A percentile compares a stretch with the other conserved stretches of the same genome.
phyloP scores from a whole-genome alignment of 805 yeast genomes.

The Teunomyces kruisii region DNA sequence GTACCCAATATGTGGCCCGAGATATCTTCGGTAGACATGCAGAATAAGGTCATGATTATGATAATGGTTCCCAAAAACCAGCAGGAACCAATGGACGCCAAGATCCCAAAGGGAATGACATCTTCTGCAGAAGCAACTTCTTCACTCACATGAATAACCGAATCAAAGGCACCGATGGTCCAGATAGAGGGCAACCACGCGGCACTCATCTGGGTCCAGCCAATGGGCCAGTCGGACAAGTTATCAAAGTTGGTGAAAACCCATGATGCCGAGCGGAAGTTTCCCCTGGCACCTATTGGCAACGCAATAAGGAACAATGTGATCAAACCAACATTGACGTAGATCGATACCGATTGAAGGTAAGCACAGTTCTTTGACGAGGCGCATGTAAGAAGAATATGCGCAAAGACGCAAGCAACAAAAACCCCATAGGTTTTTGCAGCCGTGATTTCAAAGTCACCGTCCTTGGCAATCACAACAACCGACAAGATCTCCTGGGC shows the following conservation, averaged over 20 bases:
- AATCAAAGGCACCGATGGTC: constrained; percentile 75
- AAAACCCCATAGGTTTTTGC: constrained; percentile 64
- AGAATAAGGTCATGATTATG: constrained; percentile 52
- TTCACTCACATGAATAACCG: constrained; percentile 71
- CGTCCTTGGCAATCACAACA: constrained; percentile 54
- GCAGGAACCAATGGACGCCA: constrained; percentile 56
- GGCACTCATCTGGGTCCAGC: constrained; percentile 54
- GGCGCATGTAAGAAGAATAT: constrained; percentile 51
- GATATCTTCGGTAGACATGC: constrained; percentile 49
- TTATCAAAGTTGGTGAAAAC: constrained; percentile 57
- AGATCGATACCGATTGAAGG: constrained; percentile 59
- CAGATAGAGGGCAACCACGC: constrained; percentile 70
- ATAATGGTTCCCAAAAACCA: constrained; percentile 59
- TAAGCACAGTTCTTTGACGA: constrained; percentile 58
- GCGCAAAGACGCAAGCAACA: constrained; percentile 57
- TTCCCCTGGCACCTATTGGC: constrained; percentile 53
- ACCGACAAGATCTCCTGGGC: constrained; percentile 59
- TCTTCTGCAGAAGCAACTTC: constrained; percentile 63
- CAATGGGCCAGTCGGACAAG: constrained; percentile 54
- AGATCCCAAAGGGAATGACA: constrained; percentile 66
- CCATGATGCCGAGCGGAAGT: constrained; percentile 41
- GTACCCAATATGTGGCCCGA: constrained; percentile 37
- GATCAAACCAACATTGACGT: constrained; percentile 53
- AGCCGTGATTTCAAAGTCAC: constrained; percentile 52
- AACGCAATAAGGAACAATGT: constrained; percentile 59